Percentiles rank a stretch among this genome's conserved stretches.
These are phyloP conservation scores for Scenedesmus sp. DNA, from an alignment of 163 green algal genomes.

Conservation along the genomic window DNA sequence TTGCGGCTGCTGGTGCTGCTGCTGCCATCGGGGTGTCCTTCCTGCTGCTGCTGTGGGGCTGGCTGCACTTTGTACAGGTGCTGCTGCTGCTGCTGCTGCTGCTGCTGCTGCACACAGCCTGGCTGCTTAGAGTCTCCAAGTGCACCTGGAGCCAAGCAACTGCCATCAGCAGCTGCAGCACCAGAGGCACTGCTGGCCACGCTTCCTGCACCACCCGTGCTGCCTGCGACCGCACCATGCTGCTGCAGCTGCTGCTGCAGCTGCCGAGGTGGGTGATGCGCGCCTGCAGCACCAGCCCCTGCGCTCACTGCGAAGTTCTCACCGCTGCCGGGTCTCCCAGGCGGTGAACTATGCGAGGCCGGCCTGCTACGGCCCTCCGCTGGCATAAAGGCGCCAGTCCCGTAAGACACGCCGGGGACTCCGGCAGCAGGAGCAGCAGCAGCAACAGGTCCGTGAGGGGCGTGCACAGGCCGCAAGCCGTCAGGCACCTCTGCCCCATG, in stretches of 20 bases:
- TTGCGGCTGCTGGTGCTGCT: conserved; percentile 5
- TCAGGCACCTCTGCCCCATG: background rate
- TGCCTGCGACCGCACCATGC: background rate
- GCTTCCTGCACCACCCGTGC: background rate
- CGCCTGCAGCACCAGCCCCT: background rate
- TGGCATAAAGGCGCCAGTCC: too few species aligned
- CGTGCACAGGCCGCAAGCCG: background rate
- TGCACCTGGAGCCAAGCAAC: background rate
- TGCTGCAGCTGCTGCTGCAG: background rate
- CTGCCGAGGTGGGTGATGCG: background rate
- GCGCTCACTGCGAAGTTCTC: background rate
- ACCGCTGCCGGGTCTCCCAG: background rate
- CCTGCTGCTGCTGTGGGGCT: background rate
- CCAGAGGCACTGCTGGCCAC: background rate
- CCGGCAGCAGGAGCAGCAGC: background rate
- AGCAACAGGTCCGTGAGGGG: background rate
- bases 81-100: conserved; percentile 8
- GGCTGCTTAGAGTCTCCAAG: background rate
- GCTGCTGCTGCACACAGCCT: background rate
- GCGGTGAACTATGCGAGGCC: background rate
- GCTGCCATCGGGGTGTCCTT: background rate
- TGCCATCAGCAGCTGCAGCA: background rate
- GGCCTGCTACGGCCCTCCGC: background rate
- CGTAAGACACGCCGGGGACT: too few species aligned
- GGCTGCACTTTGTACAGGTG: conserved; percentile 8